A percentile compares a stretch with the other conserved stretches of the same genome.
phyloP scores from a whole-genome alignment of 2,329 filamentous ascomycete species.

The Pseudocercospora cruenta region DNA sequence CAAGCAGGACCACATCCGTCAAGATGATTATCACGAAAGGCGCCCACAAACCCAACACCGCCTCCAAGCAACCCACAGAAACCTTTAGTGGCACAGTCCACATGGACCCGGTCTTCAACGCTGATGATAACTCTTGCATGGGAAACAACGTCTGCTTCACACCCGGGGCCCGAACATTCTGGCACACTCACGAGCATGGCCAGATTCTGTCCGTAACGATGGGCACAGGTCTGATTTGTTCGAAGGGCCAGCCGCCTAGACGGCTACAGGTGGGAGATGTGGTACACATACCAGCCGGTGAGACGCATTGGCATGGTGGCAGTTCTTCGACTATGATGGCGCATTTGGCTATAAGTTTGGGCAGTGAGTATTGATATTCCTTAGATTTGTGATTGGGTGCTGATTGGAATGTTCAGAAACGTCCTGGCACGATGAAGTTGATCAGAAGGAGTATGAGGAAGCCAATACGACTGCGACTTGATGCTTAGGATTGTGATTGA shows the following conservation, averaged over 20 bases:
- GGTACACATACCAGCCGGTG: slow-evolving; percentile 46
- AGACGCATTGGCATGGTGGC: slow-evolving; percentile 52
- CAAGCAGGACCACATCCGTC: neutral
- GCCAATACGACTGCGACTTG: slow-evolving; percentile 28
- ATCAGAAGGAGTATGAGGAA: slow-evolving; percentile 43
- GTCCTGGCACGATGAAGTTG: slow-evolving; percentile 43
- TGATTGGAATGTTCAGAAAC: slow-evolving; percentile 32
- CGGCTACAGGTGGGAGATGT: slow-evolving; percentile 47
- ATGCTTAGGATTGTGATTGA: neutral
- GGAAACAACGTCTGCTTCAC: slow-evolving; percentile 48
- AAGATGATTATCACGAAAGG: slow-evolving; percentile 35
- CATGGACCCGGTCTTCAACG: slow-evolving; percentile 36
- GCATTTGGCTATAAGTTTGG: slow-evolving; percentile 45
- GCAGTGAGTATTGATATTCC: slow-evolving; percentile 31
- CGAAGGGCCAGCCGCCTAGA: slow-evolving; percentile 43
- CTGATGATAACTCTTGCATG: slow-evolving; percentile 38
- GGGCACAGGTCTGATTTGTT: slow-evolving; percentile 49
- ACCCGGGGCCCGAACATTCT: slow-evolving; percentile 49
- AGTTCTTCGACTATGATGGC: slow-evolving; percentile 47
- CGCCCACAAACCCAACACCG: slow-evolving; percentile 32
- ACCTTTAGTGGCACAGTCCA: slow-evolving; percentile 36
- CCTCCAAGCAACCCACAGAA: slow-evolving; percentile 34
- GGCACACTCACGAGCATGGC: slow-evolving; percentile 52
- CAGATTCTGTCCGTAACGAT: slow-evolving; percentile 48
- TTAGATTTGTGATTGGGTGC: neutral